Evolutionary conservation across 2,329 filamentous ascomycete species (phyloP).

Genomic region (Aspergillus pseudoterreus): DNA sequence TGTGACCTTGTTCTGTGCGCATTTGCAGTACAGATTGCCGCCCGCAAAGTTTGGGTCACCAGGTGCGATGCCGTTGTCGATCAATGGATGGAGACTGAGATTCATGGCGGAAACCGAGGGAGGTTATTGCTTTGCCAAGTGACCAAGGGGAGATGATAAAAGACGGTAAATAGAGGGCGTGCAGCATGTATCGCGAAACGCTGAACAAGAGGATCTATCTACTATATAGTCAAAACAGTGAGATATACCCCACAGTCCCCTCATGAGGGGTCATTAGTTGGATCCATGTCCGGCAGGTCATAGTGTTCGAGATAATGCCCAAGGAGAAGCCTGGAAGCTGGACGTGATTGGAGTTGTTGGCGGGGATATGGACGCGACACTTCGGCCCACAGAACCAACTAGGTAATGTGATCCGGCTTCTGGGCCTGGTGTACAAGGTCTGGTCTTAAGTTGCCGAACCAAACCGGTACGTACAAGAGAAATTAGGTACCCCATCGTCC

Average conservation of each 20-base stretch:
- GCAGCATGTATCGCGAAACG: too few relatives aligned
- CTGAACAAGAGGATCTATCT: not conserved
- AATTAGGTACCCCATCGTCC: too few relatives aligned
- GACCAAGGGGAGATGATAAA: not conserved
- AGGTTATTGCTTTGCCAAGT: not conserved
- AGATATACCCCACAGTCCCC: not conserved
- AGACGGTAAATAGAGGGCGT: not conserved
- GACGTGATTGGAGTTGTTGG: too few relatives aligned
- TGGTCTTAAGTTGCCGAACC: too few relatives aligned
- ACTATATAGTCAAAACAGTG: not conserved
- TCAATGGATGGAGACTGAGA: constrained; percentile 56
- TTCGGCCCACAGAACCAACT: too few relatives aligned
- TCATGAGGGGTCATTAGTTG: not conserved
- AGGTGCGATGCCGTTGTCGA: constrained; percentile 60
- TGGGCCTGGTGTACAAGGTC: too few relatives aligned
- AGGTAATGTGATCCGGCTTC: too few relatives aligned
- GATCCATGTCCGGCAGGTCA: not conserved
- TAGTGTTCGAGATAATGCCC: not conserved
- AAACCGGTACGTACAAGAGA: too few relatives aligned
- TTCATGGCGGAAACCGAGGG: constrained; percentile 3
- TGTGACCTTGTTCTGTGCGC: constrained; percentile 53
- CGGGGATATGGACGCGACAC: too few relatives aligned
- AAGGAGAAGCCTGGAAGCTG: too few relatives aligned
- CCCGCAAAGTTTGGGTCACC: constrained; percentile 55
- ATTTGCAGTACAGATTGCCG: constrained; percentile 61